Evolutionary conservation across 1,284 basidiomycete genomes (phyloP), one percentile per base, ranked within the genome.

Genomic region (Termitomyces sp.): DNA sequence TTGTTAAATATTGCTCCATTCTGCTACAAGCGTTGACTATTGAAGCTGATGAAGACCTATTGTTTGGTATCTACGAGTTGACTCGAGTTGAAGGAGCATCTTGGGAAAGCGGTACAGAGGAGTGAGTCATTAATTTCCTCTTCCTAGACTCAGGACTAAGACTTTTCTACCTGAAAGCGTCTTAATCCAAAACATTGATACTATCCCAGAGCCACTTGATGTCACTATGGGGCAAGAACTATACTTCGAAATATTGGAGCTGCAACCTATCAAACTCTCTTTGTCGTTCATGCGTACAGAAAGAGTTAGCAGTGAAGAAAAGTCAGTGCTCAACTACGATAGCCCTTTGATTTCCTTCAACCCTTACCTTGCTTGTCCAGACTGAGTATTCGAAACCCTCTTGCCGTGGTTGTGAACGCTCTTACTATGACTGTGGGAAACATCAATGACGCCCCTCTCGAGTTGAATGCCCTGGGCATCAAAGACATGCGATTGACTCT

Each of bases 261-360:
- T 99, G 43, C 97, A 99, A 64, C 97, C 97, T 3, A 88, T 99
- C 63, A 86, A 88, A 58, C 76, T 99, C 8, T 88, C 93, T 3
- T 70, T 99, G 14, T 99, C 97, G 1, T 99, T 99, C 72, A 97
- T 98, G 91, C 83, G 95, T 11, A 97, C 94, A 0, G 94, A 97
- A 62, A 79, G 93, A 35, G 86, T 96, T 49, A 97, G 91, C 66
- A 89, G 89, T 44, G 93, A 94, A 64, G 91, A 96, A 62, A 93
- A 93, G 94, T 94, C 65, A 63, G 86, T 71, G 14, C 0, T 43
- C 34, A 41, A 21, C 26, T 45, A 28, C 47, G n/a, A 13, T 26
- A 3, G 19, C 18, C 38, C 7, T 21, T 28, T n/a, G n/a, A n/a
- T n/a, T 33, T 30, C 21, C 2, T 3, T 24, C 31, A 8, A 45